Evolutionary conservation across 2,329 filamentous ascomycete genomes (phyloP).

Genomic region (Penicillium janthinellum): DNA sequence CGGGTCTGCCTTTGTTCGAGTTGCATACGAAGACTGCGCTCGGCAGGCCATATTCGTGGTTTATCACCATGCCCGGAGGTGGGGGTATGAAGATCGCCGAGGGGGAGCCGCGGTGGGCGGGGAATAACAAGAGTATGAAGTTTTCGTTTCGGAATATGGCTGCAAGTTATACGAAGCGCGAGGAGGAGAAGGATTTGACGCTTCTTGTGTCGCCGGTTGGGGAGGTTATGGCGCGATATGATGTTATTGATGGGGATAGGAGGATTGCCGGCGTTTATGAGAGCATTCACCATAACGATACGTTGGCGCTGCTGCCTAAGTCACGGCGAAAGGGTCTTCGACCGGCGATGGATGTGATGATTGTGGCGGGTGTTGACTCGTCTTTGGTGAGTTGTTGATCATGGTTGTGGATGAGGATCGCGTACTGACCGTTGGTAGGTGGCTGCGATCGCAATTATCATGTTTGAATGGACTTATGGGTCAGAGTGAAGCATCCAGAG

Average conservation of each 20-base stretch:
- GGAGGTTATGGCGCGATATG: conserved; percentile 18
- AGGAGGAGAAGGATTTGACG: conserved; percentile 15
- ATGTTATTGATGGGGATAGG: conserved; percentile 26
- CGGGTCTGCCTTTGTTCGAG: conserved; percentile 32
- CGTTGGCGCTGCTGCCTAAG: conserved; percentile 14
- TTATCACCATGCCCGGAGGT: conserved; percentile 30
- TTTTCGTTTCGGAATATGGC: conserved; percentile 23
- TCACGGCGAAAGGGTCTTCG: conserved; percentile 15
- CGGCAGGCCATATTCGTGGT: conserved; percentile 34
- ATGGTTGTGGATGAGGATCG: conserved; percentile 7
- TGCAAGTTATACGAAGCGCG: conserved; percentile 11
- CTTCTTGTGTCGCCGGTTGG: conserved; percentile 34
- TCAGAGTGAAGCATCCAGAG: background rate
- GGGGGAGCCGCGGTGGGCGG: conserved; percentile 12
- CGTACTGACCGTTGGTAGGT: background rate
- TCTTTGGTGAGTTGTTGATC: conserved; percentile 23
- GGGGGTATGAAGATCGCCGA: conserved; percentile 11
- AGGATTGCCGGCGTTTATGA: conserved; percentile 26
- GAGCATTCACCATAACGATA: conserved; percentile 25
- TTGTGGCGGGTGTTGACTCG: conserved; percentile 27
- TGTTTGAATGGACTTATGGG: conserved; percentile 16
- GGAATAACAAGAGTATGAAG: conserved; percentile 11
- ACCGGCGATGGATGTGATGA: conserved; percentile 26
- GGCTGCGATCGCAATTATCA: conserved; percentile 13
- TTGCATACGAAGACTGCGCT: conserved; percentile 17